A percentile compares a stretch with the other conserved stretches of the same genome.
These are phyloP conservation scores for Calendula officinalis DNA, from an alignment of 129 eudicot genomes.

Conservation along the genomic window DNA sequence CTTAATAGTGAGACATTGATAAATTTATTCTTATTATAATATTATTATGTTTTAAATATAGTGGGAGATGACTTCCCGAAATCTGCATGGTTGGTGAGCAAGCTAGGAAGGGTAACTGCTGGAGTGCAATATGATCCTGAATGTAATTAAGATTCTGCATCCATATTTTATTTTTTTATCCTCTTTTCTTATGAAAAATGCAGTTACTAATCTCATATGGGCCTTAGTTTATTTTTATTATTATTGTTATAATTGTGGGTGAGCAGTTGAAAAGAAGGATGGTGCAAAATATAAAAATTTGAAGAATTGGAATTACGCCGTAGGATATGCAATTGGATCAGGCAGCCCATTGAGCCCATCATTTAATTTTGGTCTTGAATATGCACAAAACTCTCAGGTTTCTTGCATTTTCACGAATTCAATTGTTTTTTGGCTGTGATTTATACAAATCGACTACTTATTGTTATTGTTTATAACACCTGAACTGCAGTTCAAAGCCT, in stretches of 20 bases:
- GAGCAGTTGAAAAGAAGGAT: constrained; percentile 60
- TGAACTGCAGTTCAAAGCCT: constrained; percentile 82
- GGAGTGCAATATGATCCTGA: constrained; percentile 90
- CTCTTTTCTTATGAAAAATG: neutral
- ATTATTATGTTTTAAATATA: constrained; percentile 19
- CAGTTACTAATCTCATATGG: neutral
- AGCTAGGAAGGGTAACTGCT: constrained; percentile 84
- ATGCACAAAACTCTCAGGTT: constrained; percentile 77
- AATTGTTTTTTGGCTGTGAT: constrained; percentile 23
- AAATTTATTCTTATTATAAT: neutral
- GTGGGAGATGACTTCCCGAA: constrained; percentile 77
- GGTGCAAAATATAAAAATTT: constrained; percentile 56
- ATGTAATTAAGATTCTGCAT: constrained; percentile 44
- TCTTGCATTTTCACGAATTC: constrained; percentile 15
- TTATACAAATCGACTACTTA: constrained; percentile 14
- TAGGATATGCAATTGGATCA: constrained; percentile 87
- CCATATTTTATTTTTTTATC: neutral
- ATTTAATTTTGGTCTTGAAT: constrained; percentile 90
- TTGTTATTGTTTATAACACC: neutral
- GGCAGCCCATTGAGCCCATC: constrained; percentile 93
- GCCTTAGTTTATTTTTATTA: constrained; percentile 3
- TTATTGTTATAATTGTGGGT: constrained; percentile 28
- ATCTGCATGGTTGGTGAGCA: constrained; percentile 92
- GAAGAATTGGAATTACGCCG: constrained; percentile 81
- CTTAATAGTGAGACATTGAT: neutral